Conservation (phyloP, 495 filamentous ascomycete genomes). For the Staphylotrichum tortipilum region DNA sequence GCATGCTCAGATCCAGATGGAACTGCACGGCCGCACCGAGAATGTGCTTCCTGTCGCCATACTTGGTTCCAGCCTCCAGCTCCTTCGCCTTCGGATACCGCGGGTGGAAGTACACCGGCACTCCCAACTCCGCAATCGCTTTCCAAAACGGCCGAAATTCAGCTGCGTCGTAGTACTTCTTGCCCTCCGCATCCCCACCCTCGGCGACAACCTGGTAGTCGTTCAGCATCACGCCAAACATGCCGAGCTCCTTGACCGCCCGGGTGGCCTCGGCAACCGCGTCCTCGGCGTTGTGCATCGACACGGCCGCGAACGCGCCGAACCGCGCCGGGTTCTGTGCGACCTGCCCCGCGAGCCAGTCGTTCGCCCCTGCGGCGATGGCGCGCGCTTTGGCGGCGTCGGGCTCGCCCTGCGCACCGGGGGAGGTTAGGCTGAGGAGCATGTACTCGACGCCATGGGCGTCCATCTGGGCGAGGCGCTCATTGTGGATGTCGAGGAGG, state of each 20-base stretch:
- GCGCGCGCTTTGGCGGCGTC: slow-evolving; percentile 26
- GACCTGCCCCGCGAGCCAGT: slow-evolving; percentile 48
- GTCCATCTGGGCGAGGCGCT: slow-evolving; percentile 46
- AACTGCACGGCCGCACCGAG: slow-evolving; percentile 30
- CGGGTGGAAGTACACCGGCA: slow-evolving; percentile 57
- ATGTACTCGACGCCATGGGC: slow-evolving; percentile 53
- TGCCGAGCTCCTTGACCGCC: slow-evolving; percentile 46
- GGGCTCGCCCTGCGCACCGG: slow-evolving; percentile 50
- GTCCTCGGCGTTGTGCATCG: slow-evolving; percentile 38
- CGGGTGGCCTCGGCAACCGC: slow-evolving; percentile 48
- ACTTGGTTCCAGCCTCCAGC: slow-evolving; percentile 13
- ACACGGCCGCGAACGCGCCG: slow-evolving; percentile 44
- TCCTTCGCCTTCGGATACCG: slow-evolving; percentile 30
- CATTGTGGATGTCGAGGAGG: slow-evolving; percentile 36
- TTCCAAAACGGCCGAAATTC: slow-evolving; percentile 53
- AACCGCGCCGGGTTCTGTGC: slow-evolving; percentile 44
- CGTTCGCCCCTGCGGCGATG: slow-evolving; percentile 44
- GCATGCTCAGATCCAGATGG: slow-evolving; percentile 31
- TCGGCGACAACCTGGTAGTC: slow-evolving; percentile 36
- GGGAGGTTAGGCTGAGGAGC: slow-evolving; percentile 47
- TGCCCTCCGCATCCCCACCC: slow-evolving; percentile 32
- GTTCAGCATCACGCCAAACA: slow-evolving; percentile 53
- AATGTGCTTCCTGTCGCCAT: slow-evolving; percentile 23
- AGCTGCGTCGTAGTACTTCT: slow-evolving; percentile 51
- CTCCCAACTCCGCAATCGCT: slow-evolving; percentile 47